Percentiles rank a stretch among this genome's conserved stretches.
phyloP scores from a whole-genome alignment of 2,329 filamentous ascomycete genomes.

The Diplodia seriata region DNA sequence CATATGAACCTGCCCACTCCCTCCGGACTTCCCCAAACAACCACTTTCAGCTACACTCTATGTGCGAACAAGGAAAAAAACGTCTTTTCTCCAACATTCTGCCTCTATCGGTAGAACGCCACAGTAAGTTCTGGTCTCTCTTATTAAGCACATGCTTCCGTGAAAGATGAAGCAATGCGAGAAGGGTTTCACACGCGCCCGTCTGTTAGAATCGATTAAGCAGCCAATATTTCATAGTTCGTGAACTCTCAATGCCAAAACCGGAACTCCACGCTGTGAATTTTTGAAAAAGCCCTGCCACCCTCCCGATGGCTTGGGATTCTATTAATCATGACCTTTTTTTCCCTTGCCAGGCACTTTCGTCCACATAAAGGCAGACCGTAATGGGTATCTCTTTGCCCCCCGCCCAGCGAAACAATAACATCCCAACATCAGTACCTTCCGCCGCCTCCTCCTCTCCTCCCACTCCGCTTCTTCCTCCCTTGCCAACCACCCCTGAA shows the following conservation, averaged over 20 bases:
- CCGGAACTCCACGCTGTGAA: constrained; percentile 14
- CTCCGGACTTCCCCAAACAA: too few relatives aligned
- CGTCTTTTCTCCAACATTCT: background rate
- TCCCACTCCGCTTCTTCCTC: constrained; percentile 29
- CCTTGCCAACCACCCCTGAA: constrained; percentile 31
- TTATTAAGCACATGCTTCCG: background rate
- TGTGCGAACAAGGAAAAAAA: background rate
- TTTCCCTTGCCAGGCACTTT: background rate
- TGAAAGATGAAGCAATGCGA: background rate
- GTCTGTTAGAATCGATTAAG: background rate
- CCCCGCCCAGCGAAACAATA: background rate
- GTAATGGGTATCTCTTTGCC: constrained; percentile 15
- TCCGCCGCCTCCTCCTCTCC: constrained; percentile 3
- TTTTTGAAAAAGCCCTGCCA: background rate
- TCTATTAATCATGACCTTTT: background rate
- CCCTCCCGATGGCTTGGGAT: background rate
- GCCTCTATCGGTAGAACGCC: background rate
- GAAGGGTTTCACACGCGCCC: background rate
- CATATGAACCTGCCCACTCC: too few relatives aligned
- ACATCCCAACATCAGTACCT: background rate
- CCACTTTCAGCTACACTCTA: background rate
- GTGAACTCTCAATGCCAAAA: background rate
- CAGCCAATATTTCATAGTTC: background rate
- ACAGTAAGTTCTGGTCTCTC: background rate
- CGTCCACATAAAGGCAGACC: background rate